Conservation (phyloP, 305 asterid species). For the Plantago coronopus region DNA sequence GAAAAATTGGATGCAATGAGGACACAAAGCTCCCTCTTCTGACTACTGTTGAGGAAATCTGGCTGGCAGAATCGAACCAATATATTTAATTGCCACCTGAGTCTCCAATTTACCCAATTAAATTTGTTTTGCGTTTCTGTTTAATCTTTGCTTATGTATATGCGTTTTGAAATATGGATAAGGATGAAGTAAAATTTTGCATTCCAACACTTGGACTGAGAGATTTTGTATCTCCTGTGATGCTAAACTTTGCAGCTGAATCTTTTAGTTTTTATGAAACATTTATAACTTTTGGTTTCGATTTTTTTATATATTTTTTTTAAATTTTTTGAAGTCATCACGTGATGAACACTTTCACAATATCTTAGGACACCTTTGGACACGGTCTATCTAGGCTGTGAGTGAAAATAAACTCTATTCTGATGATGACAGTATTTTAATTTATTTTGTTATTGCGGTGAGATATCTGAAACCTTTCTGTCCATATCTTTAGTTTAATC, state of each 20-base stretch:
- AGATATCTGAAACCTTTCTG: no score
- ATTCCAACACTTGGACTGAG: slow-evolving; percentile 56
- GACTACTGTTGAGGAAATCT: slow-evolving; percentile 31
- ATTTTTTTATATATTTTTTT: slow-evolving; percentile 13
- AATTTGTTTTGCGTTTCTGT: background rate
- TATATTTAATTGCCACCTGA: slow-evolving; percentile 29
- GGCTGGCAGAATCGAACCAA: slow-evolving; percentile 53
- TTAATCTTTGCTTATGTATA: background rate
- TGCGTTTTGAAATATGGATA: slow-evolving; percentile 13
- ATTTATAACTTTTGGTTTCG: background rate
- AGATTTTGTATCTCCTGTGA: slow-evolving; percentile 25
- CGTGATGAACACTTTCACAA: slow-evolving; percentile 22
- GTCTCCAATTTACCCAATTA: slow-evolving; percentile 14
- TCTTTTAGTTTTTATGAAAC: slow-evolving; percentile 7
- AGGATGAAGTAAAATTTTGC: slow-evolving; percentile 30
- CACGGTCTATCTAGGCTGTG: slow-evolving; percentile 18
- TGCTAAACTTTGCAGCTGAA: slow-evolving; percentile 34
- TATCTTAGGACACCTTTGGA: slow-evolving; percentile 45
- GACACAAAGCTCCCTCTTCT: slow-evolving; percentile 53
- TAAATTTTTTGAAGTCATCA: slow-evolving; percentile 16
- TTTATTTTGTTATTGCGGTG: no score
- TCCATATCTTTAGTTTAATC: no score
- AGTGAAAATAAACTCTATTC: slow-evolving; percentile 25
- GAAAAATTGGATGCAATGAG: slow-evolving; percentile 32
- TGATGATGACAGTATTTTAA: slow-evolving; percentile 19